Conservation (phyloP, 2,329 filamentous ascomycete genomes). For the Talaromyces sp. region DNA sequence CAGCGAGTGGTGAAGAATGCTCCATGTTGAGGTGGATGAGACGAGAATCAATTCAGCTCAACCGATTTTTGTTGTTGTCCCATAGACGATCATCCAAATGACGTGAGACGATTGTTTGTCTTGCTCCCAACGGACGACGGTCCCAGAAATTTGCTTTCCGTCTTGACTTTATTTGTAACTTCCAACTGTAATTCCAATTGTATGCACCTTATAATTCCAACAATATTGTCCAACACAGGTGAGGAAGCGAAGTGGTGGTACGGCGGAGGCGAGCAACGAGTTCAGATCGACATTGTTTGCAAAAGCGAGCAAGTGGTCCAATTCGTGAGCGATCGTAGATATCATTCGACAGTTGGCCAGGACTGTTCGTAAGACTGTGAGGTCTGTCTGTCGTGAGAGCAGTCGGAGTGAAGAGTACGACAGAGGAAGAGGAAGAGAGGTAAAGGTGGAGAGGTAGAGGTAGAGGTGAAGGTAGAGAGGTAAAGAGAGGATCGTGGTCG, state of each 20-base stretch:
- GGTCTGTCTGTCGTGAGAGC: slow-evolving; percentile 15
- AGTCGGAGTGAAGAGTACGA: background rate
- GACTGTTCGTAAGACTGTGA: slow-evolving; percentile 4
- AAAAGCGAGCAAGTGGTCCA: background rate
- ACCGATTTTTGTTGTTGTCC: background rate
- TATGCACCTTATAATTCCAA: background rate
- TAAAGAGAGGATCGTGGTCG: slow-evolving; percentile 17
- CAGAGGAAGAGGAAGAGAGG: slow-evolving; percentile 18
- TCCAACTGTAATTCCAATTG: background rate
- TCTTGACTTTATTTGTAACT: background rate
- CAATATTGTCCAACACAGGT: background rate
- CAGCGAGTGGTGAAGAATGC: slow-evolving; percentile 87
- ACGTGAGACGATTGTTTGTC: slow-evolving; percentile 13
- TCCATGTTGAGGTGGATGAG: slow-evolving; percentile 60
- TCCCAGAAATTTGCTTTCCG: background rate
- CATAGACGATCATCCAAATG: slow-evolving; percentile 14
- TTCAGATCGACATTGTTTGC: slow-evolving; percentile 16
- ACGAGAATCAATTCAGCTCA: slow-evolving; percentile 9
- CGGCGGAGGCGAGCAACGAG: background rate
- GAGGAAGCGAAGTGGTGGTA: background rate
- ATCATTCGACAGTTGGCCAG: background rate
- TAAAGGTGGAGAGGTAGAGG: slow-evolving; percentile 19
- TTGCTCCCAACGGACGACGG: background rate
- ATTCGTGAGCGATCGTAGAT: background rate
- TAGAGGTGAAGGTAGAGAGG: slow-evolving; percentile 20